A percentile compares a stretch with the other conserved stretches of the same genome.
phyloP scores from a whole-genome alignment of 2,329 filamentous ascomycete genomes.

The Arthrobotrys iridis region DNA sequence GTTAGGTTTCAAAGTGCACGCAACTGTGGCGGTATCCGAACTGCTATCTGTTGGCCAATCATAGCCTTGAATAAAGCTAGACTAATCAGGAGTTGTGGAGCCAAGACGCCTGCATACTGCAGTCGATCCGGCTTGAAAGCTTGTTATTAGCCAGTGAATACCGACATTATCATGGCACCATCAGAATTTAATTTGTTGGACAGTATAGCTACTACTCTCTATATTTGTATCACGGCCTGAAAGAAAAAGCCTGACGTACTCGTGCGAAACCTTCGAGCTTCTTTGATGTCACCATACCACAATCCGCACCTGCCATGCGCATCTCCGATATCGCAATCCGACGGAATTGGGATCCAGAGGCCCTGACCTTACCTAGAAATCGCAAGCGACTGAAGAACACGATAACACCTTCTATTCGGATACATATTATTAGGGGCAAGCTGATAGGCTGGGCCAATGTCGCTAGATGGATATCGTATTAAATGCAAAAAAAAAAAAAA shows the following conservation, averaged over 20 bases:
- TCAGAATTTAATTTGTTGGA: too few species aligned
- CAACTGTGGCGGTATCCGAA: conserved; percentile 5
- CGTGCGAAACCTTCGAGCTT: neutral
- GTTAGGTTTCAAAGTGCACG: neutral
- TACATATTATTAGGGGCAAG: conserved; percentile 11
- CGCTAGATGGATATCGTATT: conserved; percentile 3
- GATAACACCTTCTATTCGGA: conserved; percentile 42
- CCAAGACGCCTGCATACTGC: too few species aligned
- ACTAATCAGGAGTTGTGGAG: neutral
- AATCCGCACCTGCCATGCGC: neutral
- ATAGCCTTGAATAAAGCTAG: too few species aligned
- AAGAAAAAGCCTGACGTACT: neutral
- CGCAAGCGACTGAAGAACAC: conserved; percentile 18
- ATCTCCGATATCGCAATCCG: conserved; percentile 42
- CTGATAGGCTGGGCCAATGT: neutral
- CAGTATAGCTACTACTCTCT: conserved; percentile 15
- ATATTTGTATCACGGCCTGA: neutral
- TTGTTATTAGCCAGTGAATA: neutral
- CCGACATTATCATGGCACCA: neutral
- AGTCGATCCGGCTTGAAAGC: conserved; percentile 1
- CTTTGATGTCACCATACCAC: neutral
- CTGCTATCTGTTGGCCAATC: neutral
- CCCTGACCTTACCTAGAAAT: neutral
- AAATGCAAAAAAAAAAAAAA: too few species aligned
- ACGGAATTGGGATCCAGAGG: neutral